Evolutionary conservation across 768 basidiomycete species (phyloP).

Genomic region (Hypholoma sublateritium): DNA sequence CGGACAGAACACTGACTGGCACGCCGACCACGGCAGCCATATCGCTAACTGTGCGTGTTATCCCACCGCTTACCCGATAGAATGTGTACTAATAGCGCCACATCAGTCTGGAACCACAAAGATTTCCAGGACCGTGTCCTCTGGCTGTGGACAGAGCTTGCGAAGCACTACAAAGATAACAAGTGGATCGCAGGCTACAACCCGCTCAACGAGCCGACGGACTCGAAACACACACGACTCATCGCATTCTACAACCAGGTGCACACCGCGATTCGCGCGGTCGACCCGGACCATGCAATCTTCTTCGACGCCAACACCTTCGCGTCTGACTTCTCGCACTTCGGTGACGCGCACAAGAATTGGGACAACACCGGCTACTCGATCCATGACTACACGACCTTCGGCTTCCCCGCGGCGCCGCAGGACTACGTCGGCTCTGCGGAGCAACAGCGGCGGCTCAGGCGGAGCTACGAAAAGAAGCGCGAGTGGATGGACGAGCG

Average conservation of each 20-base stretch:
- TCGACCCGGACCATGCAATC: constrained; percentile 70
- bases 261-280: constrained; percentile 65
- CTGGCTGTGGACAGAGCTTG: constrained; percentile 78
- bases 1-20: constrained; percentile 81
- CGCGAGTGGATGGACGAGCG: constrained; percentile 73
- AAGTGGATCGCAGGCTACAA: constrained; percentile 88
- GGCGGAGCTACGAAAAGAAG: constrained; percentile 69
- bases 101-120: constrained; percentile 74
- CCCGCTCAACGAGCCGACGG: constrained; percentile 81
- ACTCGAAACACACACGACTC: constrained; percentile 63
- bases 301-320: constrained; percentile 88
- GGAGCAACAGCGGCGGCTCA: constrained; percentile 51
- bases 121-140: constrained; percentile 81
- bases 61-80: background rate
- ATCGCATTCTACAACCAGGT: constrained; percentile 68
- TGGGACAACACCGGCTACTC: constrained; percentile 77
- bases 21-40: constrained; percentile 69
- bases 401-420: constrained; percentile 65
- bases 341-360: constrained; percentile 57
- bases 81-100: background rate
- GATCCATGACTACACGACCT: constrained; percentile 77
- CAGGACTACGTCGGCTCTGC: constrained; percentile 54
- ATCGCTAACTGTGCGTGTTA: constrained; percentile 52
- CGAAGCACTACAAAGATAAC: constrained; percentile 73
- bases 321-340: constrained; percentile 75